A percentile compares a stretch with the other conserved stretches of the same genome.
Evolutionary conservation across 169 alveolate species (phyloP).

Genomic region (Plasmodium knowlesi): DNA sequence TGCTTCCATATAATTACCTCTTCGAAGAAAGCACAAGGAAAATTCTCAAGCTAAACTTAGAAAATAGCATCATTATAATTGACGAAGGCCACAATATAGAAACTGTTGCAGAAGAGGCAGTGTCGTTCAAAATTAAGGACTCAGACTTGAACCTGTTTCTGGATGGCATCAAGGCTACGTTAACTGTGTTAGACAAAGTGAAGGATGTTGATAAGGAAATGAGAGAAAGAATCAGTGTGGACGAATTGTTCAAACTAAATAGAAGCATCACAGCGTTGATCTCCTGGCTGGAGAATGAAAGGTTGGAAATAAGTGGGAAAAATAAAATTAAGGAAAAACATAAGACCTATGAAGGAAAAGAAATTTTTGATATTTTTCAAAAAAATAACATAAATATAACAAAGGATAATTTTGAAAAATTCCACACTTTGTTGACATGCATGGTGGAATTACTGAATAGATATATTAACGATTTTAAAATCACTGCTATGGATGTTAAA

Average conservation of each 20-base stretch:
- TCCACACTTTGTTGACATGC: conserved; percentile 20
- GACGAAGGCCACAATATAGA: conserved; percentile 97
- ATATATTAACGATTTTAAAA: conserved; percentile 62
- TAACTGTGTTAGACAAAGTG: conserved; percentile 45
- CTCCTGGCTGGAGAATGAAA: conserved; percentile 42
- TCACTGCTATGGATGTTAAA: conserved; percentile 79
- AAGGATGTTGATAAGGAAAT: conserved; percentile 59
- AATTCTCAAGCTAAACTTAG: conserved; percentile 84
- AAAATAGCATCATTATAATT: conserved; percentile 89
- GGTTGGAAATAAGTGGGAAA: conserved; percentile 49
- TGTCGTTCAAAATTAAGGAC: conserved; percentile 82
- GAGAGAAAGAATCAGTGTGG: conserved; percentile 28
- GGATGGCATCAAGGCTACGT: conserved; percentile 75
- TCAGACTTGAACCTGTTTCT: conserved; percentile 78
- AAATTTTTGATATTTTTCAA: conserved; percentile 64
- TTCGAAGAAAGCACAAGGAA: conserved; percentile 88
- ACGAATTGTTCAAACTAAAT: conserved; percentile 47
- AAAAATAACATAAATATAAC: conserved; percentile 58
- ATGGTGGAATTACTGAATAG: conserved; percentile 62
- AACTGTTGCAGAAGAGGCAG: conserved; percentile 90
- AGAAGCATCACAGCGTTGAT: conserved; percentile 66
- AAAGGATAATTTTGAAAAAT: conserved; percentile 60
- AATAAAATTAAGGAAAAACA: conserved; percentile 70
- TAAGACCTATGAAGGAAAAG: conserved; percentile 68
- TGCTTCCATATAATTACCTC: conserved; percentile 94